Evolutionary conservation across 2,329 filamentous ascomycete genomes (phyloP).

Genomic region (Claviceps sp.): DNA sequence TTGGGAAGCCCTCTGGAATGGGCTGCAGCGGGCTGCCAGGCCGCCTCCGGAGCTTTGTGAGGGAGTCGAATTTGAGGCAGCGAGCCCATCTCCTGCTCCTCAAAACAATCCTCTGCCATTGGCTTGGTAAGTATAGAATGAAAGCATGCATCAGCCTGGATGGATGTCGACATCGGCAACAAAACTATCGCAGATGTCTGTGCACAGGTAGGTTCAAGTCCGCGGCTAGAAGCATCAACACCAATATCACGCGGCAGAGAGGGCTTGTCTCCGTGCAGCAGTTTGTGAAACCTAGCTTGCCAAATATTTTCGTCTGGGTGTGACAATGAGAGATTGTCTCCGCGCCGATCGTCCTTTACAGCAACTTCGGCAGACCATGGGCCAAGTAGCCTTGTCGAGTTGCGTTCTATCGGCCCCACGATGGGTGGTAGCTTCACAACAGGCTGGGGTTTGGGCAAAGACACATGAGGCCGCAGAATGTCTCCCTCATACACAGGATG

Average conservation of each 20-base stretch:
- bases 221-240: constrained; percentile 55
- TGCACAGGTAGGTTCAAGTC: constrained; percentile 39
- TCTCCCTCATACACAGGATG: constrained; percentile 64
- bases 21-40: constrained; percentile 46
- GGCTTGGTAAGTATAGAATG: constrained; percentile 45
- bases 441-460: constrained; percentile 55
- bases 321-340: constrained; percentile 9
- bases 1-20: constrained; percentile 41
- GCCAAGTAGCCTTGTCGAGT: constrained; percentile 15
- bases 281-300: constrained; percentile 74
- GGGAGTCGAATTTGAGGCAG: constrained; percentile 60
- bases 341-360: constrained; percentile 18
- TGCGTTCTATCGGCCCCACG: constrained; percentile 11
- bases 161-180: constrained; percentile 30
- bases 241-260: constrained; percentile 43
- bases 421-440: constrained; percentile 69
- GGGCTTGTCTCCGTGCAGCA: constrained; percentile 57
- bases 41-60: constrained; percentile 43
- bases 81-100: constrained; percentile 68
- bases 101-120: constrained; percentile 68
- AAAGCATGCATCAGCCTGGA: constrained; percentile 22
- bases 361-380: constrained; percentile 23
- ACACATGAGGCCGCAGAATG: constrained; percentile 50
- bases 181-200: constrained; percentile 54
- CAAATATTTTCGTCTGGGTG: constrained; percentile 36